Base-by-base conservation (phyloP, 495 filamentous ascomycete species). In the Penicillium herquei region DNA sequence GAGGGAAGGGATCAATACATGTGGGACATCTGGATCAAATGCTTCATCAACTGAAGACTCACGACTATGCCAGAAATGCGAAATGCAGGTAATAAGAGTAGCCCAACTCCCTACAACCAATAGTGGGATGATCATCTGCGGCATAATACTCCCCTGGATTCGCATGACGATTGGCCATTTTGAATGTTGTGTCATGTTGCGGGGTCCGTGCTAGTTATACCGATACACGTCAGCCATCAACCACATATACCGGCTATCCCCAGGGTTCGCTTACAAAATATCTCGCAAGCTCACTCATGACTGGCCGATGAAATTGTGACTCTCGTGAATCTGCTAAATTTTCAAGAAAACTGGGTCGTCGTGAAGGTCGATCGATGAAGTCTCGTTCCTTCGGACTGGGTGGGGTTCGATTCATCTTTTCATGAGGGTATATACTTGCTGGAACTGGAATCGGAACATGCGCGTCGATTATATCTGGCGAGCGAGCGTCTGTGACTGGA, bases 101-200 rank as follows among this genome's bases (percentile, higher is more conserved):
- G 89, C 73, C 91, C 91, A 95, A 16, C 62, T 66, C 9, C 73
- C 88, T 6, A 94, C 78, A 55, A 84, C 77, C 18, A 85, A 13
- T 7, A 94, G 70, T 0, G 91, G 90, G 3, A 94, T 52, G 33
- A 93, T 85, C 87, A 94, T 85, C 63, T 87, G 86, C 14, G 90
- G 90, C 50, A 88, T 74, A 59, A 93, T 87, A 61, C 86, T 90
- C 44, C 90, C 90, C 68, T 90, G 88, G 70, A 94, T 78, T 54
- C 88, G 87, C 60, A 93, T 61, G 66, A 91, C 89, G 55, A 86
- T 80, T 13, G 90, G 90, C 77, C 88, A 86, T 81, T 90, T 92
- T 11, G 89, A 92, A 64, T 93, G 89, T 49, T 81, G 81, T 31
- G 86, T 76, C 33, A 89, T 78, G 65, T 92, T 85, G 33, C 87